These are phyloP conservation scores for Aurinia saxatilis DNA, from an alignment of 345 rosid genomes.

Conservation along the genomic window DNA sequence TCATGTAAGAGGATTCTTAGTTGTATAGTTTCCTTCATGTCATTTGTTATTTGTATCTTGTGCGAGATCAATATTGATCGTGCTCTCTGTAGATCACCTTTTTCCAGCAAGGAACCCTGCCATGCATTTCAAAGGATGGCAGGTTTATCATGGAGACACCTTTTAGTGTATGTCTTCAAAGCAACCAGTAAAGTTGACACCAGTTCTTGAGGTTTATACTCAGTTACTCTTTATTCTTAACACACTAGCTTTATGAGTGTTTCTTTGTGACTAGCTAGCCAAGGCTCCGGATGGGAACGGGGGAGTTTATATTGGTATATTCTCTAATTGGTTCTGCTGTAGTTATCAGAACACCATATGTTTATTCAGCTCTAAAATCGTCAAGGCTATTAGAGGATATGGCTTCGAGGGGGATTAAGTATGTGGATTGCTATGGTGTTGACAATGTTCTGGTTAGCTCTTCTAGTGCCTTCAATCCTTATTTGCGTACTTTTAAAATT, in stretches of 20 bases:
- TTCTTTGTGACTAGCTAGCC: conserved; percentile 57
- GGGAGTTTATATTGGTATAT: conserved; percentile 79
- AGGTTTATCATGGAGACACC: conserved; percentile 94
- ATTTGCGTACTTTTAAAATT: neutral
- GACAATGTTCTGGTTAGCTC: conserved; percentile 82
- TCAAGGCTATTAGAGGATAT: conserved; percentile 83
- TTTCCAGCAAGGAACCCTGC: conserved; percentile 97
- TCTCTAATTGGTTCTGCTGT: neutral
- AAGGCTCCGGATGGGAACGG: conserved; percentile 99
- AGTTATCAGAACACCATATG: neutral
- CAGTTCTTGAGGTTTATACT: neutral
- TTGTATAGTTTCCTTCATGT: neutral
- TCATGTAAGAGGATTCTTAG: conserved; percentile 48
- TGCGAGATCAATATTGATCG: neutral
- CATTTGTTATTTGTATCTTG: conserved; percentile 2
- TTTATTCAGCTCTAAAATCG: conserved; percentile 62
- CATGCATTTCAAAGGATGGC: conserved; percentile 86
- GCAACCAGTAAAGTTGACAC: neutral
- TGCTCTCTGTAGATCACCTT: conserved; percentile 57
- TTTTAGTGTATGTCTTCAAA: conserved; percentile 51
- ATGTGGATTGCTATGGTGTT: conserved; percentile 93
- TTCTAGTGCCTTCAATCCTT: conserved; percentile 5
- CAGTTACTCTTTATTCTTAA: neutral
- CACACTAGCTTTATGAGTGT: conserved; percentile 7
- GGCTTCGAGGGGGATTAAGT: conserved; percentile 81